These are phyloP conservation scores for Dorcoceras hygrometricum DNA, from an alignment of 257 asterid genomes.

Conservation along the genomic window DNA sequence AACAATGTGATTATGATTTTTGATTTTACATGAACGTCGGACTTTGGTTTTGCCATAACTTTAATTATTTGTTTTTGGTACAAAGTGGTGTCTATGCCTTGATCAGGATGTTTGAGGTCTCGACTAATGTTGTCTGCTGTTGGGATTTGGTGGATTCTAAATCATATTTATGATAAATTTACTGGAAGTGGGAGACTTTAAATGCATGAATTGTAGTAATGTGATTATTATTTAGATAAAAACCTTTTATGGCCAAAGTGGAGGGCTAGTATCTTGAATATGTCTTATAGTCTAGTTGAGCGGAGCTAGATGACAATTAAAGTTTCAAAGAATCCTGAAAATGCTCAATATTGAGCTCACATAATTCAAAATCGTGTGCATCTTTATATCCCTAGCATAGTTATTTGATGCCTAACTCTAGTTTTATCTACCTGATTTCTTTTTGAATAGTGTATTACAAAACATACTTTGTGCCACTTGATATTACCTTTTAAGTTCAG, in stretches of 20 bases:
- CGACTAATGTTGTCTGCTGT: neutral
- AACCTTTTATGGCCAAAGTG: neutral
- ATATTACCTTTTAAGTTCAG: neutral
- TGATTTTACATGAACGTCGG: neutral
- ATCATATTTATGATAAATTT: too few relatives aligned
- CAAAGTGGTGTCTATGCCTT: neutral
- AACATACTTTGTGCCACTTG: constrained; percentile 1
- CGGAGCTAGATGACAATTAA: neutral
- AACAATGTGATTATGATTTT: neutral
- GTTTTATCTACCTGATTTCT: too few relatives aligned
- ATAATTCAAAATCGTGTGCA: neutral
- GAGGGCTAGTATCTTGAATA: neutral
- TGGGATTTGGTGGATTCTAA: neutral
- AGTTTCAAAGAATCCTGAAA: neutral
- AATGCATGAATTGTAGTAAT: neutral
- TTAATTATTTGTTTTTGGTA: neutral
- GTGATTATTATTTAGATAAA: too few relatives aligned
- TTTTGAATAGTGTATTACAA: neutral
- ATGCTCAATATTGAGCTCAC: neutral
- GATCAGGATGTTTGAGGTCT: neutral
- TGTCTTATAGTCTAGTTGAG: neutral
- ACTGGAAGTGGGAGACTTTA: neutral
- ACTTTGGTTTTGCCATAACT: neutral
- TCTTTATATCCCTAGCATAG: too few relatives aligned
- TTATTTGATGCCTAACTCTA: too few relatives aligned